Evolutionary conservation across 176 grass and related monocot species (phyloP).

Genomic region (Poa annua): DNA sequence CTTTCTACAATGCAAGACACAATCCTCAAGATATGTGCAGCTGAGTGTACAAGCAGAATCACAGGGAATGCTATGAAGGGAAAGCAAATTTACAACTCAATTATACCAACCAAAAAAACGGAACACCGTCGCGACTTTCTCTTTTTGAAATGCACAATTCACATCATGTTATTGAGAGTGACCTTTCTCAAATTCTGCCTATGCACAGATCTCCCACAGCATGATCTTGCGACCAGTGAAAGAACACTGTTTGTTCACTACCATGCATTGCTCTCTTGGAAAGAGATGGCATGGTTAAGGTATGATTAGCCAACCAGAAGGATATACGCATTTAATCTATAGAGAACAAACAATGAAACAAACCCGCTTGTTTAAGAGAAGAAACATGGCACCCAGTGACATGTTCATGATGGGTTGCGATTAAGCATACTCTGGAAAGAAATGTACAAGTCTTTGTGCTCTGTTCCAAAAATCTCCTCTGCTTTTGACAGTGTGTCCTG

Average conservation of each 20-base stretch:
- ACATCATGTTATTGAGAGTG: slow-evolving; percentile 23
- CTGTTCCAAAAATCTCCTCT: slow-evolving; percentile 90
- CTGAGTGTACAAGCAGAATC: background rate
- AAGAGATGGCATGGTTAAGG: slow-evolving; percentile 6
- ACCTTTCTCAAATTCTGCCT: background rate
- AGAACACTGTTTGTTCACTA: slow-evolving; percentile 14
- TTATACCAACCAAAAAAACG: background rate
- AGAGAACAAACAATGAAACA: background rate
- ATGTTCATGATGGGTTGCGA: slow-evolving; percentile 57
- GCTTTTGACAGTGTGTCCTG: slow-evolving; percentile 88
- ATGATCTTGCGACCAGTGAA: slow-evolving; percentile 26
- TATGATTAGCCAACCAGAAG: slow-evolving; percentile 21
- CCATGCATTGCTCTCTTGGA: slow-evolving; percentile 19
- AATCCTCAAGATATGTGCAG: background rate
- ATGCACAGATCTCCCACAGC: slow-evolving; percentile 26
- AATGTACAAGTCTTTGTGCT: slow-evolving; percentile 86
- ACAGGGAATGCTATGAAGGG: background rate
- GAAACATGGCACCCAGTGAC: background rate
- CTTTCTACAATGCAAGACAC: background rate
- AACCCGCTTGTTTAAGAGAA: slow-evolving; percentile 37
- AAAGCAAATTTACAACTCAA: background rate
- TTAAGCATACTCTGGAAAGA: slow-evolving; percentile 90
- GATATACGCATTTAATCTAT: background rate
- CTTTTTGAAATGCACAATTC: slow-evolving; percentile 26
- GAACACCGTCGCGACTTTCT: too few species aligned